phyloP scores from a whole-genome alignment of 495 filamentous ascomycete genomes.

The Penicillium ucsense region DNA sequence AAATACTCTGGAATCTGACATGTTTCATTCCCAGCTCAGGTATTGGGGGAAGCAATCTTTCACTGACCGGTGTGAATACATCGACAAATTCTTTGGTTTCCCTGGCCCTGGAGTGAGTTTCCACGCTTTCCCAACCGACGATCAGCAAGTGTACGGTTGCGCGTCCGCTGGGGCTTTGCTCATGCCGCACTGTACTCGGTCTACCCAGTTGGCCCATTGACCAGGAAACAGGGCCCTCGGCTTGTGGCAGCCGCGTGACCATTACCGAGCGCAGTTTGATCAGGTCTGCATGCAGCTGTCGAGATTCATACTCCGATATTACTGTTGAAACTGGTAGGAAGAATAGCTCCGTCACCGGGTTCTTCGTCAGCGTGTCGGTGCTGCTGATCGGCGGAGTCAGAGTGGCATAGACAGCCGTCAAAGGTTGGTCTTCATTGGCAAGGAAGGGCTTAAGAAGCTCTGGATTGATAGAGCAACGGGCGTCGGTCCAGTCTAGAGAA shows the following conservation, averaged over 20 bases:
- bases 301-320: slow-evolving; percentile 13
- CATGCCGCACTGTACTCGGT: slow-evolving; percentile 28
- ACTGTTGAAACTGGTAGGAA: slow-evolving; percentile 22
- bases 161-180: slow-evolving; percentile 24
- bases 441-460: slow-evolving; percentile 19
- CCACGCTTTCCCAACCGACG: slow-evolving; percentile 46
- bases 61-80: slow-evolving; percentile 28
- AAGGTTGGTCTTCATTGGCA: slow-evolving; percentile 10
- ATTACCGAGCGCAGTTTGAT: slow-evolving; percentile 27
- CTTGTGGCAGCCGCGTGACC: slow-evolving; percentile 20
- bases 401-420: slow-evolving; percentile 20
- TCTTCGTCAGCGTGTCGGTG: slow-evolving; percentile 23
- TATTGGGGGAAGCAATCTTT: slow-evolving; percentile 24
- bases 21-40: slow-evolving; percentile 35
- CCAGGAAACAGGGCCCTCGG: slow-evolving; percentile 29
- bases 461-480: slow-evolving; percentile 15
- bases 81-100: slow-evolving; percentile 35
- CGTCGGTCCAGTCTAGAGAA: slow-evolving; percentile 30
- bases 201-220: slow-evolving; percentile 33
- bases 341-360: slow-evolving; percentile 33
- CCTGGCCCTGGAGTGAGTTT: slow-evolving; percentile 39
- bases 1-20: slow-evolving; percentile 30
- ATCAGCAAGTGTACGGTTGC: slow-evolving; percentile 29
- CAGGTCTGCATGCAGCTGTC: slow-evolving; percentile 16
- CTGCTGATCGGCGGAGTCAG: slow-evolving; percentile 22